phyloP scores from a whole-genome alignment of 2,329 filamentous ascomycete genomes.

The Neoscytalidium dimidiatum region DNA sequence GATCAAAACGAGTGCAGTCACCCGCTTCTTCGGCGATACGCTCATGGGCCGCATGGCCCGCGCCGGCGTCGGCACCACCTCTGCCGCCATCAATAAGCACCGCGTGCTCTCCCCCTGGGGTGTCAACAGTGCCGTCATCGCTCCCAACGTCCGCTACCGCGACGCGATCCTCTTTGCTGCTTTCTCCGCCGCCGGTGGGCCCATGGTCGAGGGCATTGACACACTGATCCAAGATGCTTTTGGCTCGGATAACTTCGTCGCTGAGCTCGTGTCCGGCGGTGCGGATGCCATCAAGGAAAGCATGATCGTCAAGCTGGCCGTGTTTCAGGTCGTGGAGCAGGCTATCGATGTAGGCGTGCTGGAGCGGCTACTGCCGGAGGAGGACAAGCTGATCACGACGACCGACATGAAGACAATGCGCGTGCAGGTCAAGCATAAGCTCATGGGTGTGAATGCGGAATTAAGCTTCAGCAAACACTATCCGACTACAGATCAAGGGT shows the following conservation, averaged over 20 bases:
- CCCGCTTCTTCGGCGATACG: conserved; percentile 40
- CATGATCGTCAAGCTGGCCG: conserved; percentile 35
- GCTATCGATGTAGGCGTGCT: conserved; percentile 41
- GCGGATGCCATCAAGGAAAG: conserved; percentile 31
- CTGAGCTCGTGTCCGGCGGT: conserved; percentile 34
- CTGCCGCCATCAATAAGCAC: conserved; percentile 37
- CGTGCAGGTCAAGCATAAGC: conserved; percentile 41
- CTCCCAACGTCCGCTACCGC: conserved; percentile 42
- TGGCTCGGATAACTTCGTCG: conserved; percentile 37
- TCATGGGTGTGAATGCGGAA: conserved; percentile 44
- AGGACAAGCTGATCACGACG: conserved; percentile 41
- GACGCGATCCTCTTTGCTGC: conserved; percentile 41
- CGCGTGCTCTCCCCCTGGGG: conserved; percentile 38
- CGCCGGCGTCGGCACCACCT: conserved; percentile 35
- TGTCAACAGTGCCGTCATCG: conserved; percentile 42
- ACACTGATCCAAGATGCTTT: conserved; percentile 32
- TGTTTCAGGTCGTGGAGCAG: conserved; percentile 43
- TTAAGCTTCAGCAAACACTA: conserved; percentile 33
- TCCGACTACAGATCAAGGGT: conserved; percentile 27
- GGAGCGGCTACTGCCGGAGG: conserved; percentile 41
- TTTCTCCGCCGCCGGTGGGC: conserved; percentile 38
- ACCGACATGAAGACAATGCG: conserved; percentile 39
- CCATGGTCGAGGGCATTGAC: conserved; percentile 34
- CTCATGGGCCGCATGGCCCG: conserved; percentile 38
- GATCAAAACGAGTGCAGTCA: conserved; percentile 31